Base-by-base conservation (phyloP, 1,284 basidiomycete genomes). In the Amylostereum areolatum region DNA sequence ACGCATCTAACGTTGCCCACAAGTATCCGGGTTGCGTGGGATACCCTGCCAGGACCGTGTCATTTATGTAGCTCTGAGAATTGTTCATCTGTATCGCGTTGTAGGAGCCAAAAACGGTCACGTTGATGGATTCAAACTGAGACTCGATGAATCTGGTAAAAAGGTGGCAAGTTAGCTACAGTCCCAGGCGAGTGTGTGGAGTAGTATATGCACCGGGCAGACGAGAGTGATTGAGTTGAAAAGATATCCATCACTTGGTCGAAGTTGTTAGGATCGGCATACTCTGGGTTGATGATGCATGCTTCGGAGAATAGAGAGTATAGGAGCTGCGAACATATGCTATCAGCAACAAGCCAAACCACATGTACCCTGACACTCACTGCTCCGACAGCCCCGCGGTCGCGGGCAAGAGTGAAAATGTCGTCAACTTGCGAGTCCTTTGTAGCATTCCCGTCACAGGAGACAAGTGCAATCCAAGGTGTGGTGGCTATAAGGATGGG, bases 391-490 rank as follows among this genome's bases (percentile, higher is more conserved):
- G 92, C 92, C 4, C 92, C 92, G 50, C 80, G 71, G 56, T 86
- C 81, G 40, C 77, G 70, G 9, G 89, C 90, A 36, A 90, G 70
- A 0, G 88, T 89, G 65, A 94, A 92, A 47, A 93, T 80, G 64
- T 95, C 91, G 44, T 68, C 60, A 3, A 75, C 70, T 55, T 72
- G 61, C 1, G 78, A 78, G 6, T 77, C 71, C 53, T 76, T 66
- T 4, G 87, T 89, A 27, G 82, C 77, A 63, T 92, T 91, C 47
- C 63, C 61, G 60, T 93, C 91, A 64, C 92, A 95, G 9, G 80
- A 79, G 43, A 95, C 80, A 57, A 92, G 77, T 4, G 92, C 92
- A 55, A 95, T 89, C 90, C 91, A 95, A 5, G 92, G 91, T 0
- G 91, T 89, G 2, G 69, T 75, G 29, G 80, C 86, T 89, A 35